phyloP scores from a whole-genome alignment of 805 yeast genomes.

The Candida broadrunensis region DNA sequence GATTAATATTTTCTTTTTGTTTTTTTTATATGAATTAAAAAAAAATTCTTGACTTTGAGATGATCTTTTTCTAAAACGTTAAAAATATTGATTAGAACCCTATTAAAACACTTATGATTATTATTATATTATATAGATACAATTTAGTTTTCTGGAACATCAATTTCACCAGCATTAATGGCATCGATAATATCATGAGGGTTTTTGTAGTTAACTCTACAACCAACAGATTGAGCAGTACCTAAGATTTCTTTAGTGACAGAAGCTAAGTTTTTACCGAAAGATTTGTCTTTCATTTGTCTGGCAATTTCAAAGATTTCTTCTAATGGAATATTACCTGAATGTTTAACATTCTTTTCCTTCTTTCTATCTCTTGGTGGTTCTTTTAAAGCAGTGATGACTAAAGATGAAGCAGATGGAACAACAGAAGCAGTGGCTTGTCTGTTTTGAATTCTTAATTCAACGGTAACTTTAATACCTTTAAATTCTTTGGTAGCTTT shows the following conservation, averaged over 20 bases:
- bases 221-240: constrained; percentile 99
- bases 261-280: constrained; percentile 96
- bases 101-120: no score
- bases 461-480: constrained; percentile 99
- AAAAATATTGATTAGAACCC: no score
- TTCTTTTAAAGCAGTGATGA: constrained; percentile 98
- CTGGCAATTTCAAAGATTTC: constrained; percentile 97
- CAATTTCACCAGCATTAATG: constrained; percentile 97
- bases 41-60: no score
- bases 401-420: constrained; percentile 98
- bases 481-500: constrained; percentile 99
- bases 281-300: constrained; percentile 94
- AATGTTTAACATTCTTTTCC: constrained; percentile 99
- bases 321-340: constrained; percentile 96
- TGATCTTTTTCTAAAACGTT: no score
- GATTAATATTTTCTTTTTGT: background rate
- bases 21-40: background rate
- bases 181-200: constrained; percentile 99
- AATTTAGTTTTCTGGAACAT: constrained; percentile 76
- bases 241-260: constrained; percentile 99
- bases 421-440: constrained; percentile 99
- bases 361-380: constrained; percentile 99
- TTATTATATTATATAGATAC: constrained; percentile 25
- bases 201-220: constrained; percentile 99
- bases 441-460: constrained; percentile 99